These are phyloP conservation scores for Fusarium tjaetaba DNA, from an alignment of 2,329 filamentous ascomycete species.

Conservation along the genomic window DNA sequence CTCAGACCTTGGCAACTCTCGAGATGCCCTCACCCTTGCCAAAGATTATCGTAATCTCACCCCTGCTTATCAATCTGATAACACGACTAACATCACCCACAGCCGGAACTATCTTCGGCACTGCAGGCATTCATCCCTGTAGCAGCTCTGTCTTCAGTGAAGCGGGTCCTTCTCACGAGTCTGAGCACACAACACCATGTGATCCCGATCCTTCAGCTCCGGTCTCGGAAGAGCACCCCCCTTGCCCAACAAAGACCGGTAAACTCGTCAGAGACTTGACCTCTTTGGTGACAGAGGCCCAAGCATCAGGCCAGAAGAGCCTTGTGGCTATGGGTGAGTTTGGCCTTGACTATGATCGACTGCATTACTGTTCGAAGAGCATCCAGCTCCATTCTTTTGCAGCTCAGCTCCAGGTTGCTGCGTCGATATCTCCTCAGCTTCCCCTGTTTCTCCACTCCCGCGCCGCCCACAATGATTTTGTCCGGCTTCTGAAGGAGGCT, in stretches of 20 bases:
- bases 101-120: constrained; percentile 88
- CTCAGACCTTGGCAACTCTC: constrained; percentile 82
- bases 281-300: constrained; percentile 69
- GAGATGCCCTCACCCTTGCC: constrained; percentile 78
- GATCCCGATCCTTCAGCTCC: constrained; percentile 62
- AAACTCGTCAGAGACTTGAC: constrained; percentile 69
- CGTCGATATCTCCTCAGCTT: constrained; percentile 73
- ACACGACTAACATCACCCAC: constrained; percentile 11
- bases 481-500: constrained; percentile 70
- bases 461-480: constrained; percentile 87
- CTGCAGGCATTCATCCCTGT: constrained; percentile 94
- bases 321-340: constrained; percentile 92
- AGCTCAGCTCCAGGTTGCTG: constrained; percentile 81
- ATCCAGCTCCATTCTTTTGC: constrained; percentile 88
- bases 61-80: constrained; percentile 3
- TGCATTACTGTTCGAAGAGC: constrained; percentile 82
- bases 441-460: constrained; percentile 94
- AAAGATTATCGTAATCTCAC: constrained; percentile 71
- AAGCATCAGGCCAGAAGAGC: constrained; percentile 51
- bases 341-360: constrained; percentile 93
- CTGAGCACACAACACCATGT: constrained; percentile 61
- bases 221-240: constrained; percentile 59
- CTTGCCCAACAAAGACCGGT: constrained; percentile 56
- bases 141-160: constrained; percentile 81
- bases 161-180: constrained; percentile 55